Conservation (phyloP, 805 yeast genomes). For the Blastobotrys parvus region DNA sequence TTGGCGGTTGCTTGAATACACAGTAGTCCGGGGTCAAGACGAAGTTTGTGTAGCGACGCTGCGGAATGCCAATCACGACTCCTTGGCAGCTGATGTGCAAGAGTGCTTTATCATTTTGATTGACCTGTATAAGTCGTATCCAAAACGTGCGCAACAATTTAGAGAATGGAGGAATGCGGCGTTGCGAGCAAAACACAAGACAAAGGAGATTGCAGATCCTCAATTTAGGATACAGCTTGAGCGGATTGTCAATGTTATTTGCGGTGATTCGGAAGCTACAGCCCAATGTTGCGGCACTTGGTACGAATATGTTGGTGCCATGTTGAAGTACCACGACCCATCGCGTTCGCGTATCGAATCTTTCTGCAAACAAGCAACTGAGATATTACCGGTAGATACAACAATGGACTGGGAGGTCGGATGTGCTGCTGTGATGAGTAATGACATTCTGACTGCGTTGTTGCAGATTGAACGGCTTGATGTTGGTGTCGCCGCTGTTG, state of each 20-base stretch:
- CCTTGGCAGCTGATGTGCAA: slow-evolving; percentile 3
- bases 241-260: slow-evolving; percentile 20
- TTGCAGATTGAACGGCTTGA: slow-evolving; percentile 21
- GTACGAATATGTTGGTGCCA: slow-evolving; percentile 26
- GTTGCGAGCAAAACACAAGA: slow-evolving; percentile 14
- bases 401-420: slow-evolving; percentile 23
- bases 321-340: slow-evolving; percentile 25
- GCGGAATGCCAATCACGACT: slow-evolving; percentile 1
- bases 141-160: slow-evolving; percentile 16
- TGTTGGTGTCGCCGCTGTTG: slow-evolving; percentile 22
- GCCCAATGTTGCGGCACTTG: slow-evolving; percentile 20
- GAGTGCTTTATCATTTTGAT: slow-evolving; percentile 13
- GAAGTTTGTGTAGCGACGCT: slow-evolving; percentile 9
- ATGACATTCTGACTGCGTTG: slow-evolving; percentile 20
- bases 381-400: slow-evolving; percentile 19
- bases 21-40: slow-evolving; percentile 13
- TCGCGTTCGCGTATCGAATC: slow-evolving; percentile 21
- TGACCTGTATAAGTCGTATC: slow-evolving; percentile 20
- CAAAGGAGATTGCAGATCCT: slow-evolving; percentile 14
- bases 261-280: slow-evolving; percentile 24
- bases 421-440: slow-evolving; percentile 22
- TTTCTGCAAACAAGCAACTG: slow-evolving; percentile 18
- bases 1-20: slow-evolving; percentile 13
- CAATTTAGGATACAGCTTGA: slow-evolving; percentile 15
- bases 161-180: slow-evolving; percentile 24